A percentile compares a stretch with the other conserved stretches of the same genome.
phyloP scores from a whole-genome alignment of 495 filamentous ascomycete genomes.

The Penicillium coprophilum region DNA sequence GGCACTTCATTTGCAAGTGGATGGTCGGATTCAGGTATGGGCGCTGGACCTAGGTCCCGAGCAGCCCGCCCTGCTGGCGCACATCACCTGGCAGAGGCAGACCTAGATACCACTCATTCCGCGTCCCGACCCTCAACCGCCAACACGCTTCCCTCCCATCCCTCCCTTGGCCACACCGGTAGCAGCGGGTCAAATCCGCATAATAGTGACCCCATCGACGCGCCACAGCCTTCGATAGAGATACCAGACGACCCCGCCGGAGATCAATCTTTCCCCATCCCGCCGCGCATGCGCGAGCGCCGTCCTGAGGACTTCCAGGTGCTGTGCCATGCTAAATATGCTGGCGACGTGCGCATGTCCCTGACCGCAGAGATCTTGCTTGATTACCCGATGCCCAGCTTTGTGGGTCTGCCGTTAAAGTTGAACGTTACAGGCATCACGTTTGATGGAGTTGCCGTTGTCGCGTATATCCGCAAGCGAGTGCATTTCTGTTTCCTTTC shows the following conservation, averaged over 20 bases:
- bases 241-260: conserved; percentile 26
- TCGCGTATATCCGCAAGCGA: conserved; percentile 82
- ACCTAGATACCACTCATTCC: conserved; percentile 37
- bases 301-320: conserved; percentile 73
- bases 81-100: conserved; percentile 28
- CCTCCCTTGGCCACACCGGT: conserved; percentile 33
- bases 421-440: conserved; percentile 90
- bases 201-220: conserved; percentile 20
- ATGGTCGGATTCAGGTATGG: conserved; percentile 46
- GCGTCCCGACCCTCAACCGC: conserved; percentile 48
- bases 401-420: conserved; percentile 87
- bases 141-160: conserved; percentile 36
- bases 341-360: conserved; percentile 78
- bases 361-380: conserved; percentile 92
- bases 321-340: conserved; percentile 83
- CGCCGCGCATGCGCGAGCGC: conserved; percentile 42
- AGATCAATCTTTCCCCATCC: conserved; percentile 28
- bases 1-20: conserved; percentile 54
- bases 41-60: conserved; percentile 20
- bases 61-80: conserved; percentile 15
- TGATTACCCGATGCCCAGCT: conserved; percentile 96
- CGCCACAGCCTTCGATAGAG: conserved; percentile 31
- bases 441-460: conserved; percentile 89
- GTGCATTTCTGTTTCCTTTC: conserved; percentile 88
- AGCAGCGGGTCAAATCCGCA: conserved; percentile 30